Conservation (phyloP, 306 rosid species). For the Dicorynia guianensis region DNA sequence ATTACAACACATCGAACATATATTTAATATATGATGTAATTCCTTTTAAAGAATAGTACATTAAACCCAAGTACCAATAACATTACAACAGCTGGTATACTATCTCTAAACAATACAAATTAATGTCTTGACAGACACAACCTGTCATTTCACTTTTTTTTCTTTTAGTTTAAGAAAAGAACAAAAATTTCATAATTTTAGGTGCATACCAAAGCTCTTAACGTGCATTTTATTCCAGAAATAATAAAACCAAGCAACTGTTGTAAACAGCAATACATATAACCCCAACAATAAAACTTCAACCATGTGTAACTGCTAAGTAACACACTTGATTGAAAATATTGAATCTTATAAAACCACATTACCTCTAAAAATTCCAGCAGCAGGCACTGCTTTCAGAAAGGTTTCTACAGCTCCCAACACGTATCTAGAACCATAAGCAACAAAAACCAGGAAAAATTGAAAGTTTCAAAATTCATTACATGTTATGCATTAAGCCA, state of each 20-base stretch:
- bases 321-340: slow-evolving; percentile 18
- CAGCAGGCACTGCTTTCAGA: slow-evolving; percentile 92
- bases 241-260: slow-evolving; percentile 26
- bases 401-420: slow-evolving; percentile 99
- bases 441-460: slow-evolving; percentile 43
- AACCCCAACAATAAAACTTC: slow-evolving; percentile 26
- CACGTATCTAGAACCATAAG: slow-evolving; percentile 77
- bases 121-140: too few species aligned
- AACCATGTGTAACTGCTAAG: not conserved
- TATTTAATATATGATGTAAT: slow-evolving; percentile 28
- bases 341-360: not conserved
- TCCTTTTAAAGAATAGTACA: slow-evolving; percentile 32
- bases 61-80: not conserved
- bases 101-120: not conserved
- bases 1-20: slow-evolving; percentile 45
- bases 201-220: slow-evolving; percentile 14
- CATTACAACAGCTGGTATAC: not conserved
- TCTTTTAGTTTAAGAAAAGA: too few species aligned
- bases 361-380: slow-evolving; percentile 94
- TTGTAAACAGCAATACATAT: not conserved
- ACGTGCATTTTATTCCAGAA: slow-evolving; percentile 14
- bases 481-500: slow-evolving; percentile 30
- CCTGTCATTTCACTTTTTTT: too few species aligned
- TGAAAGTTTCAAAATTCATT: slow-evolving; percentile 32
- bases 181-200: too few species aligned